Base-by-base conservation (phyloP, 805 yeast genomes). In the Pichia phayaonensis region DNA sequence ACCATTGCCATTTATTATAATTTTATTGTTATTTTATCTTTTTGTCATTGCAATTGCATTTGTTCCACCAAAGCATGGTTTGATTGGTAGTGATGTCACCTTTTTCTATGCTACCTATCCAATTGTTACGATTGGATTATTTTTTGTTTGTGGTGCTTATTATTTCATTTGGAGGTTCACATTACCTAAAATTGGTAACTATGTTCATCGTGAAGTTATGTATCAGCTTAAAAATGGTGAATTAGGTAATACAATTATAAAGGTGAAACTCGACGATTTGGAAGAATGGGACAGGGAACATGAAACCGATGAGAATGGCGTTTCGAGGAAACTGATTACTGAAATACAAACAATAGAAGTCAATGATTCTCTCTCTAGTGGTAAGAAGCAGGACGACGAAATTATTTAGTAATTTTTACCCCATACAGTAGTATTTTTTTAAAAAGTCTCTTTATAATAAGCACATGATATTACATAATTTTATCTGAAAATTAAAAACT, bases 41-140 rank as follows among this genome's bases (percentile, higher is more conserved):
- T 26, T 26, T 53, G 75, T 72, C n/a, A 58, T 72, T 50, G 69
- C 66, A 18, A 66, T 72, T 64, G 68, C 74, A 0, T 72, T 67
- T 54, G 74, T 72, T 34, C 75, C 75, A 29, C 75, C 76, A 24
- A 55, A 64, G 47, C 72, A 72, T 3, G 59, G 69, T 3, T 61
- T 71, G 51, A 70, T 57, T 29, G 76, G 75, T 4, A 61, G 69
- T 44, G 76, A 72, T 54, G 73, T 71, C 22, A 61, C 72, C 5
- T 72, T 72, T 56, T 71, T 72, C 56, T 72, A 72, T 54, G 70
- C 71, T 18, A 66, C 75, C 0, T 71, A 72, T 54, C 71, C 74
- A n/a, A 54, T 71, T 18, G 62, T 67, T 16, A 64, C 72, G 4
- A 56, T 71, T 48, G 73, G 73, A 1, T 46, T 72, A 4, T 49